These are phyloP conservation scores for Leccinellum albellum DNA, from an alignment of 768 basidiomycete species.

Conservation along the genomic window DNA sequence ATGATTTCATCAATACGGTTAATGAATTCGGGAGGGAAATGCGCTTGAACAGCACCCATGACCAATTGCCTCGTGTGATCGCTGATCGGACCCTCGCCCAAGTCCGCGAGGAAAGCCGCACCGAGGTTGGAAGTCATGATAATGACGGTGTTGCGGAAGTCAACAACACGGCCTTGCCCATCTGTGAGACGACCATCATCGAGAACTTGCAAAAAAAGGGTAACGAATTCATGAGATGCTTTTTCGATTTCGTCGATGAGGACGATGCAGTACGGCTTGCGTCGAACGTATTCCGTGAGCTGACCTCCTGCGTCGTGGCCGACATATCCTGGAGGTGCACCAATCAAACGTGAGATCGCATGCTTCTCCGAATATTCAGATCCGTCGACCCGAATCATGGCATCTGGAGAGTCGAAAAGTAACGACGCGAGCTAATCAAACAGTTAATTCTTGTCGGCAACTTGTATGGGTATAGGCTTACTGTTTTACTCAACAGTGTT, in stretches of 20 bases:
- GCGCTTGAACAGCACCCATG: constrained; percentile 71
- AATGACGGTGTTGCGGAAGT: constrained; percentile 89
- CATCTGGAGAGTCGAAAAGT: constrained; percentile 87
- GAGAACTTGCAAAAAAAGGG: constrained; percentile 76
- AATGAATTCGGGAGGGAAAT: constrained; percentile 92
- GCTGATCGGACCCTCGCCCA: constrained; percentile 67
- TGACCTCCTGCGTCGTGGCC: constrained; percentile 90
- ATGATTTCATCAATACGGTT: constrained; percentile 87
- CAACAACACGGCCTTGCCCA: constrained; percentile 84
- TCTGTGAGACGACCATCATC: constrained; percentile 93
- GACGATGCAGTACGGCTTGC: constrained; percentile 85
- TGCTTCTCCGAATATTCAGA: constrained; percentile 90
- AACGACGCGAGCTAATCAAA: constrained; percentile 70
- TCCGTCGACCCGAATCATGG: constrained; percentile 90
- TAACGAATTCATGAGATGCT: constrained; percentile 72
- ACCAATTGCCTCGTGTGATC: constrained; percentile 61
- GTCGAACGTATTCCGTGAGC: constrained; percentile 87
- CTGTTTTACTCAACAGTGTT: constrained; percentile 86
- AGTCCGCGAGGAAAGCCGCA: constrained; percentile 69
- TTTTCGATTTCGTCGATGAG: constrained; percentile 91
- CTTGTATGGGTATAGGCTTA: constrained; percentile 34
- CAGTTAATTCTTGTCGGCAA: neutral
- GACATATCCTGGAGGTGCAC: constrained; percentile 81
- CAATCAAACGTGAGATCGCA: constrained; percentile 66
- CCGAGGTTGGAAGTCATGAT: constrained; percentile 95